These are phyloP conservation scores for Salix suchowensis DNA, from an alignment of 345 rosid genomes.

Conservation along the genomic window DNA sequence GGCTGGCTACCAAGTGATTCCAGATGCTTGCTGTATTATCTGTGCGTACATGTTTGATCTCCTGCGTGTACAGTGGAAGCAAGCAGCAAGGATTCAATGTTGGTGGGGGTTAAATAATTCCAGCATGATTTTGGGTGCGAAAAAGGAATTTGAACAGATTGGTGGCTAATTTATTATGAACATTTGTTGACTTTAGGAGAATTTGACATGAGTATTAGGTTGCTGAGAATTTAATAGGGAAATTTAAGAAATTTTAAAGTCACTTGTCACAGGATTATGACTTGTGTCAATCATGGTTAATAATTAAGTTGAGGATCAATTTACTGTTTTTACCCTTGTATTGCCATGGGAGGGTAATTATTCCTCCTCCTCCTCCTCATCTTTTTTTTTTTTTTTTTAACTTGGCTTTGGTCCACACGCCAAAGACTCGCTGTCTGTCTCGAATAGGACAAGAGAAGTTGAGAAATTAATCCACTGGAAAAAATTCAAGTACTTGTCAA, in stretches of 20 bases:
- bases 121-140: neutral
- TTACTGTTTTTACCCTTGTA: neutral
- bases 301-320: neutral
- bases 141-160: neutral
- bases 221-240: neutral
- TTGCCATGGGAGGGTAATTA: neutral
- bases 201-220: neutral
- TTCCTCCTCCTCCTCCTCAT: neutral
- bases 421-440: neutral
- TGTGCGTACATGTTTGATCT: neutral
- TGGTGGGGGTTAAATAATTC: neutral
- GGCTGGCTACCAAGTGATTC: neutral
- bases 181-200: neutral
- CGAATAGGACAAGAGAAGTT: neutral
- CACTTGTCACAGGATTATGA: neutral
- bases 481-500: neutral
- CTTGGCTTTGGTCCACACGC: neutral
- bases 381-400: too few relatives aligned
- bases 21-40: neutral
- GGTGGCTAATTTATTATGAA: neutral
- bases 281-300: neutral
- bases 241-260: neutral
- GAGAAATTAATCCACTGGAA: neutral
- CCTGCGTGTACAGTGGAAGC: neutral
- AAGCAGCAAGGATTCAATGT: neutral